Evolutionary conservation across 2,329 filamentous ascomycete genomes (phyloP).

Genomic region (Aureobasidium uvarum): DNA sequence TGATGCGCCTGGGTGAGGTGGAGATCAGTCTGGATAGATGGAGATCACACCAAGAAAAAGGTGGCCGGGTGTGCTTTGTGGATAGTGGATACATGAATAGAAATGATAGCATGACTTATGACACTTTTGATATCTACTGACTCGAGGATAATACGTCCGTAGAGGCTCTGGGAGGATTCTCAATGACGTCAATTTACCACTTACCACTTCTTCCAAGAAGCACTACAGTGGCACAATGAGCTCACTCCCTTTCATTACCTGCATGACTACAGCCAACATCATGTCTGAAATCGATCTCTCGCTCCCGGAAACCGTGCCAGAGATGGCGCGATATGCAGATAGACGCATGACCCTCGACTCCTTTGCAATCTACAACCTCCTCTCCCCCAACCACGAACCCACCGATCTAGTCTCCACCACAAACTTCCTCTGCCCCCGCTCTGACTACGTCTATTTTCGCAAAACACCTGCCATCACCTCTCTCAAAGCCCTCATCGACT

Average conservation of each 20-base stretch:
- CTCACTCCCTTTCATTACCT: too few species aligned
- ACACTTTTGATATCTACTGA: too few species aligned
- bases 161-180: neutral
- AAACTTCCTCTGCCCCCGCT: neutral
- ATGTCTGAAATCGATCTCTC: neutral
- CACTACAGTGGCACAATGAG: too few species aligned
- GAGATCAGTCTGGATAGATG: neutral
- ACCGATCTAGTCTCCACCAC: neutral
- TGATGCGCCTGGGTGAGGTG: constrained; percentile 5
- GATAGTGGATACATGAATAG: too few species aligned
- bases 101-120: too few species aligned
- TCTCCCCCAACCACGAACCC: neutral
- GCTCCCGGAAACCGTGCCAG: neutral
- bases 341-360: neutral
- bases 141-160: neutral
- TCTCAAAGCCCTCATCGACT: neutral
- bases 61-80: too few species aligned
- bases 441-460: neutral
- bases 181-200: neutral
- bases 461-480: neutral
- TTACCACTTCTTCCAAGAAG: too few species aligned
- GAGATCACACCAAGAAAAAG: too few species aligned
- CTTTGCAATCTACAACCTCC: neutral
- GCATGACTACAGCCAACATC: too few species aligned
- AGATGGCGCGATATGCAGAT: neutral